These are phyloP conservation scores for Setaria italica DNA, from an alignment of 202 grass and related monocot species.

Conservation along the genomic window DNA sequence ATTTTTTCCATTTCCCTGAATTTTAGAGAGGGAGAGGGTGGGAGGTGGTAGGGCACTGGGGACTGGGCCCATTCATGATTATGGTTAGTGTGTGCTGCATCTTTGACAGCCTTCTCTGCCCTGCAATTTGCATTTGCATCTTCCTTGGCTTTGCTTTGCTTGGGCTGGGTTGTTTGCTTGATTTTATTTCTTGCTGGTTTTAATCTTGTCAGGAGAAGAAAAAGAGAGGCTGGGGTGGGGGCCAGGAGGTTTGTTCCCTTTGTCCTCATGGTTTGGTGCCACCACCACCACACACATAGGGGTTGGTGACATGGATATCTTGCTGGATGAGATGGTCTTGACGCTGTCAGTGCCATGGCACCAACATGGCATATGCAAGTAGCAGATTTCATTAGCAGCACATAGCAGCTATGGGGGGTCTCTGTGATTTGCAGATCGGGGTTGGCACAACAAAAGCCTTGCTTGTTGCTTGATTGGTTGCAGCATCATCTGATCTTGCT, in stretches of 20 bases:
- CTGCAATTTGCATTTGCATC: slow-evolving; percentile 25
- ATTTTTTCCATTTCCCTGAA: background rate
- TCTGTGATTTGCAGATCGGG: background rate
- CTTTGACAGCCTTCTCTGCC: slow-evolving; percentile 30
- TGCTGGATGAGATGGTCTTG: slow-evolving; percentile 19
- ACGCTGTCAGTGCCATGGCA: background rate
- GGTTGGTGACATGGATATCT: slow-evolving; percentile 53
- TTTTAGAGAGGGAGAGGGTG: background rate
- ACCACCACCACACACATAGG: background rate
- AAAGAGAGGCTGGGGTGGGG: background rate
- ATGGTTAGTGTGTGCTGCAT: slow-evolving; percentile 50
- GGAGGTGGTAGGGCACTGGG: slow-evolving; percentile 36
- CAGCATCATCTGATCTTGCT: slow-evolving; percentile 37
- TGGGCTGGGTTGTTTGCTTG: slow-evolving; percentile 32
- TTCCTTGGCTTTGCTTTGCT: slow-evolving; percentile 45
- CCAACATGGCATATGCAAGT: slow-evolving; percentile 13
- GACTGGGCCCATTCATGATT: slow-evolving; percentile 45
- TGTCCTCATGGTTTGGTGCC: slow-evolving; percentile 40
- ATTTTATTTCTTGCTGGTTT: slow-evolving; percentile 30
- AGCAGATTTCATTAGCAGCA: background rate
- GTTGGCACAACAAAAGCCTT: slow-evolving; percentile 34
- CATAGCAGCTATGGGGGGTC: too few relatives aligned
- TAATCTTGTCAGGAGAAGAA: background rate
- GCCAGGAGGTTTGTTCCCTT: background rate
- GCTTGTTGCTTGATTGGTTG: background rate